Evolutionary conservation across 192 early-diverging fungal species (phyloP).

Genomic region (Mortierella antarctica): DNA sequence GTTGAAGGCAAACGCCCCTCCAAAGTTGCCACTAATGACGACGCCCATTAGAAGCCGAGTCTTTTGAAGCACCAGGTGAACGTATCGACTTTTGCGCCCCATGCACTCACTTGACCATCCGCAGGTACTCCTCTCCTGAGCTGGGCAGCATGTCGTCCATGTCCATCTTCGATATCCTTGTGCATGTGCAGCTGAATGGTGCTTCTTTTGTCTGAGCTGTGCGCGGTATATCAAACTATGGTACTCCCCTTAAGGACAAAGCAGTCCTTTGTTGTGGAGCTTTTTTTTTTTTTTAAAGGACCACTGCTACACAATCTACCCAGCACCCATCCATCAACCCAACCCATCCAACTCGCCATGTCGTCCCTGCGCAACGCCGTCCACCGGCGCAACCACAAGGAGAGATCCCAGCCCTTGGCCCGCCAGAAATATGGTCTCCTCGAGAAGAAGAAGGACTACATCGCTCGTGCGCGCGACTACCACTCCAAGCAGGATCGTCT

Average conservation of each 20-base stretch:
- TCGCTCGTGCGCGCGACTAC: slow-evolving; percentile 92
- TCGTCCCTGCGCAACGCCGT: slow-evolving; percentile 85
- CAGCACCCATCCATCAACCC: slow-evolving; percentile 1
- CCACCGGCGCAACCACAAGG: slow-evolving; percentile 89
- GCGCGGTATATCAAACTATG: no score
- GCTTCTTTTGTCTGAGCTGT: no score
- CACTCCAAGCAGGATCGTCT: slow-evolving; percentile 87
- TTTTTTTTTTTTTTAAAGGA: not conserved
- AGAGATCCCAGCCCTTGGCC: slow-evolving; percentile 79
- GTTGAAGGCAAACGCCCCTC: no score
- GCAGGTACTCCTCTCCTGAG: slow-evolving; percentile 47
- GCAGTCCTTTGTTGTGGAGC: no score
- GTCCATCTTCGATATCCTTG: not conserved
- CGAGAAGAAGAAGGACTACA: slow-evolving; percentile 99
- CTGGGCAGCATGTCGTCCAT: slow-evolving; percentile 34
- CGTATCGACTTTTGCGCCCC: not conserved
- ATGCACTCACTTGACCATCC: slow-evolving; percentile 37
- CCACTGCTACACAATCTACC: not conserved
- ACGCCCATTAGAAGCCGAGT: not conserved
- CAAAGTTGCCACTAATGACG: not conserved
- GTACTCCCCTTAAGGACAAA: no score
- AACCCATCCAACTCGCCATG: slow-evolving; percentile 39
- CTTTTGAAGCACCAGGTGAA: not conserved
- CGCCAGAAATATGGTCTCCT: slow-evolving; percentile 81
- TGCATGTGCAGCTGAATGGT: not conserved